Evolutionary conservation across 192 early-diverging fungal species (phyloP), one percentile per base, ranked within the genome.

Genomic region (Dissophora ornata): DNA sequence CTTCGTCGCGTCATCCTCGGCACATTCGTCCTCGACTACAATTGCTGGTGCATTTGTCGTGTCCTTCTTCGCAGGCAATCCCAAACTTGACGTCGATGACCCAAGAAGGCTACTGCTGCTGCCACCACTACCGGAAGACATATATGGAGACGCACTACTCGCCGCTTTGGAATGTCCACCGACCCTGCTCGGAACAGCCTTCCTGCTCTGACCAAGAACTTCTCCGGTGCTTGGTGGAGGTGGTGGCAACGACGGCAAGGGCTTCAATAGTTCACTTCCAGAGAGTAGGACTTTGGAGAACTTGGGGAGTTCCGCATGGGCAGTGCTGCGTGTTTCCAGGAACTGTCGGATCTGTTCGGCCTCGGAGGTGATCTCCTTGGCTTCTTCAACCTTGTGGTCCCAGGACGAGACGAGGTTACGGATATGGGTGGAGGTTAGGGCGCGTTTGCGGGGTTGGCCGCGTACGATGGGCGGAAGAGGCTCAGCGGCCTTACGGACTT

Each of bases 381-480:
- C 63, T 24, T 62, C 73, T 44, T 77, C 73, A 7, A 77, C 73
- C 59, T 77, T 77, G 51, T 26, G 57, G 30, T 77, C 73, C 73
- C 73, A 77, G 5, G 63, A 67, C 0, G 73, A 77, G 52, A 77
- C 73, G 8, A 77, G 29, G 40, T 77, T 77, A 13, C 50, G 63
- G 53, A 77, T 77, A 22, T 77, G 73, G 1, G 73, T 28, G 0
- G 62, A 65, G 2, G 73, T 77, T 29, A 77, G 9, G 38, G 73
- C 73, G 4, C 73, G 73, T 34, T 77, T 77, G 11, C 73, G 63
- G 25, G 73, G 64, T 29, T 77, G 44, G 15, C 73, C 73, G 6
- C 57, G 63, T 7, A 77, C 73, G 26, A 77, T 77, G 0, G 73
- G 73, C 1, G 73, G 73, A 1, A 67, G 32, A 3, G 71, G 71